Base-by-base conservation (phyloP, 768 basidiomycete species). In the Boletus sp. region DNA sequence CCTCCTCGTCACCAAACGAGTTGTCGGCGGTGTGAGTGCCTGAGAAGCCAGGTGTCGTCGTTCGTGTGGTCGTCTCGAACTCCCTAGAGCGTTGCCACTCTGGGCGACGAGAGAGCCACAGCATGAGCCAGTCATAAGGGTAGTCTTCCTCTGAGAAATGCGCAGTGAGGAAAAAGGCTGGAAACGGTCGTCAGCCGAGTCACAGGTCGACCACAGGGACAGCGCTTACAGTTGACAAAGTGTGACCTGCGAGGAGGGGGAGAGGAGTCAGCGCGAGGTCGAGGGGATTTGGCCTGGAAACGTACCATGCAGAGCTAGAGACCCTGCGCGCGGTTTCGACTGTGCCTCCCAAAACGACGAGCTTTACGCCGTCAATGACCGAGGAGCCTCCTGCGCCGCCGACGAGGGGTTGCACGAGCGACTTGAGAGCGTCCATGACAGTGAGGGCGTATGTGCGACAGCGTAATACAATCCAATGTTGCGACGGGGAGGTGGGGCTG, bases 61-160 rank as follows among this genome's bases (percentile, higher is more conserved):
- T 81, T 37, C 90, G 83, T 12, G 90, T 92, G 17, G 91, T 93
- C 0, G 90, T 92, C 75, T 93, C 91, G 58, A 93, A 92, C 73
- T 93, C 91, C 55, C 91, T 83, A 8, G 90, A 91, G 39, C 90
- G 86, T 66, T 92, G 90, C 90, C 90, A 92, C 72, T 92, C 90
- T 41, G 90, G 80, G 77, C 89, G 81, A 50, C 89, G 85, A 42
- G 89, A 89, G 48, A 93, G 83, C 90, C 90, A 93, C 33, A 92
- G 80, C 89, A 92, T 92, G 51, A 93, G 80, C 90, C 90, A 93
- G 73, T 93, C 90, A 64, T 92, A 93, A 4, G 90, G 91, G 61
- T 89, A 89, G 68, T 93, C 91, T 72, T 93, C 91, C 74, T 93
- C 91, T 61, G 85, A 88, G 77, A 93, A 93, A 73, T 92, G 89